Evolutionary conservation across 768 basidiomycete genomes (phyloP), one percentile per base, ranked within the genome.

Genomic region (Xerocomellus amylosporus): DNA sequence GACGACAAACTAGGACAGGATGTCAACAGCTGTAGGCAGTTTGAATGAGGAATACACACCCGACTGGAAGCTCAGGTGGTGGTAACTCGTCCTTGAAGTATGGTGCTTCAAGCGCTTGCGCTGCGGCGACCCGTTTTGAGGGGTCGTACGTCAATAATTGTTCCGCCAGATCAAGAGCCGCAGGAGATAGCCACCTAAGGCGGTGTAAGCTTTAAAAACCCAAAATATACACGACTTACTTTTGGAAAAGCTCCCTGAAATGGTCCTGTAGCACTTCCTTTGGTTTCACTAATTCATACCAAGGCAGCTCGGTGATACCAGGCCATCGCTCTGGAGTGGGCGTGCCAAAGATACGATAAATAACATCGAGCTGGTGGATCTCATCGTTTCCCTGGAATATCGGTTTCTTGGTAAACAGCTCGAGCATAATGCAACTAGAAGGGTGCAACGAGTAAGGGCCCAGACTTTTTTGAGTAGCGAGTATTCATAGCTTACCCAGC

Each of bases 331-430:
- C 83, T 12, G 82, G 69, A 24, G 83, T 86, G 0, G 97, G 96
- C 2, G 95, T 95, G 19, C 97, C 97, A 67, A 97, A 80, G 38
- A 95, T 80, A 62, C 82, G 85, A 75, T 93, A 97, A 55, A 99
- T 88, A 31, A 89, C 88, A 54, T 98, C 93, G 8, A 99, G 81
- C 68, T 99, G 97, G 62, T 95, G 88, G 39, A 99, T 95, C 74
- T 99, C 97, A 60, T 99, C 97, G 63, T 87, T 90, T 8, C 97
- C 97, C 67, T 98, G 97, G 69, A 99, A 99, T n/a, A 97, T 80
- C 0, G 96, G 94, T 64, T 91, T 94, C 71, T 92, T 93, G 15
- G 89, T 90, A 72, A 90, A 98, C 13, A 99, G 78, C 71, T 99
- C 97, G 42, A 99, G 83, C 88, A 98, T 98, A 63, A 99, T 99